Conservation (phyloP, 2,329 filamentous ascomycete genomes). For the Hyphodiscus sp. region DNA sequence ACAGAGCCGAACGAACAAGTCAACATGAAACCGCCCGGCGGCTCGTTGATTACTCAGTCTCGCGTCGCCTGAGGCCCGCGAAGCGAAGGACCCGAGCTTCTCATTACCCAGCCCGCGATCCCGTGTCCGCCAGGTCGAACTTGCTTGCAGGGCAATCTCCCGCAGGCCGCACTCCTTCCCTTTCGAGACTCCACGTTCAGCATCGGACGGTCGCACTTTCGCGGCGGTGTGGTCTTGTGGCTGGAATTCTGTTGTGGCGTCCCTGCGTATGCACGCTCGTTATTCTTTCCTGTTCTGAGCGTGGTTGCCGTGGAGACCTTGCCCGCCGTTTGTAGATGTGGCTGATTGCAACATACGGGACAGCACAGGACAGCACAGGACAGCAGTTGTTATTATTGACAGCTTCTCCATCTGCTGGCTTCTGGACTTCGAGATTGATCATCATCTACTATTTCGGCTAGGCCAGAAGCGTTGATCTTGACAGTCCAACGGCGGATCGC, state of each 20-base stretch:
- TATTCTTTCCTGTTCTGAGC: slow-evolving; percentile 3
- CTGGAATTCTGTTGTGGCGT: slow-evolving; percentile 1
- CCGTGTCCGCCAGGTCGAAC: slow-evolving; percentile 12
- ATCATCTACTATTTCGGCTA: neutral
- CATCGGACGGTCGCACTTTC: too few species aligned
- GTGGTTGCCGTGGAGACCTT: neutral
- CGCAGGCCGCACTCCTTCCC: neutral
- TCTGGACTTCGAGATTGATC: neutral
- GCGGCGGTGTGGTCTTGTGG: too few species aligned
- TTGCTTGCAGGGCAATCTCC: slow-evolving; percentile 6
- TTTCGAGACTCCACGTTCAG: neutral
- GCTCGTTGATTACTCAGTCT: too few species aligned
- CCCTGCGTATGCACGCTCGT: slow-evolving; percentile 1
- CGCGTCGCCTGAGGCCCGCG: neutral
- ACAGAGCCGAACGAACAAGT: neutral
- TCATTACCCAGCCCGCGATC: neutral
- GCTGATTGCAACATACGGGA: neutral
- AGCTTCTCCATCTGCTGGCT: neutral
- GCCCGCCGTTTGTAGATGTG: neutral
- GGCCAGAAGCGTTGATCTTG: neutral
- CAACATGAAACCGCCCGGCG: too few species aligned
- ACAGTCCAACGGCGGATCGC: neutral
- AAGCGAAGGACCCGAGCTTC: neutral
- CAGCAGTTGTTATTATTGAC: too few species aligned
- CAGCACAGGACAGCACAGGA: too few species aligned